Base-by-base conservation (phyloP, 345 rosid species). In the Fremontodendron californicum region DNA sequence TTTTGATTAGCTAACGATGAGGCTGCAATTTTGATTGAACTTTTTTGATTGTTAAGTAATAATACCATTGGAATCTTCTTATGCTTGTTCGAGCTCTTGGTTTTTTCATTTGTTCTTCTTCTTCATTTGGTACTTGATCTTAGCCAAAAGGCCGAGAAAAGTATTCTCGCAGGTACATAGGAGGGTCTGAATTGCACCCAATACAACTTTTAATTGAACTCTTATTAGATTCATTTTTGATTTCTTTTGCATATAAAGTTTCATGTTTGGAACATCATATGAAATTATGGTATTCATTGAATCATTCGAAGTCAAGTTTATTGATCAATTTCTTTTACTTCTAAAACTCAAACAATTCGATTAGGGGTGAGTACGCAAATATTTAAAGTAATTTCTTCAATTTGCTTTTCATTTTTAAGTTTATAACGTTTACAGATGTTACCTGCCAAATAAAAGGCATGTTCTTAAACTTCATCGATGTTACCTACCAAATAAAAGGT, bases 81-180 rank as follows among this genome's bases (percentile, higher is more conserved):
- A 13, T 2, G 33, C 63, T 57, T 25, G 63, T 21, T 55, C 12
- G 3, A 13, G 6, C 52, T 48, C 52, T 3, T 15, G 3, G n/a
- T 19, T 5, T 51, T 51, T 18, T 18, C n/a, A 4, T 19, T 21
- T 23, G 4, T n/a, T 0, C 0, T 18, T 49, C 16, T n/a, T 16
- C 19, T 4, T 57, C 29, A 8, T 54, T 10, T 2, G 16, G 12
- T 12, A 84, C 85, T 83, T 86, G 87, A 89, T 87, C 87, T 84
- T 84, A 84, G 86, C 86, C 86, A 83, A 86, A 84, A 86, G 88
- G 88, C 87, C 83, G 87, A 86, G 86, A 86, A 87, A 86, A 85
- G 85, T 84, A 83, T 84, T 88, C 1, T 57, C 23, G 21, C 8
- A 23, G 31, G 25, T n/a, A 1, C 31, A 57, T 57, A 57, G 3